Evolutionary conservation across 257 asterid genomes (phyloP).

Genomic region (Salvia rosmarinus): DNA sequence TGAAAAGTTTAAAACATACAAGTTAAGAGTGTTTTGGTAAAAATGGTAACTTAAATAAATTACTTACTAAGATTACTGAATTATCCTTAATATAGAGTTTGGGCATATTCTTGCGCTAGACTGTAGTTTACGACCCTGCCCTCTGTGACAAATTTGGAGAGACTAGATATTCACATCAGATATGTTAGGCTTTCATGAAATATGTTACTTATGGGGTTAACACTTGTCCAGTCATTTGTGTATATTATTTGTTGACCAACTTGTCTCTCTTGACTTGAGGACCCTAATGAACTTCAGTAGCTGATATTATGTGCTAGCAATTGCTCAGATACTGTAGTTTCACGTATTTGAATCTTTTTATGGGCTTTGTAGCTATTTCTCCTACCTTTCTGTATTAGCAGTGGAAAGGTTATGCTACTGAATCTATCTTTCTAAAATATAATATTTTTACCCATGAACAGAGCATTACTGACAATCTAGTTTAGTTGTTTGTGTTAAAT

Average conservation of each 20-base stretch:
- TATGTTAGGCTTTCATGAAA: constrained; percentile 1
- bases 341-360: neutral
- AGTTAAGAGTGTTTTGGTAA: neutral
- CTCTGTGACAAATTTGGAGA: neutral
- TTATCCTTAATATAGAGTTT: neutral
- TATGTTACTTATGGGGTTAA: neutral
- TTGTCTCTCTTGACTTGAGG: neutral
- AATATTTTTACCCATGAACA: neutral
- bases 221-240: neutral
- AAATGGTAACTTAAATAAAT: neutral
- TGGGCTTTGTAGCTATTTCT: neutral
- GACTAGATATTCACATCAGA: neutral
- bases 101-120: neutral
- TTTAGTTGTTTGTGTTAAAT: neutral
- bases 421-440: neutral
- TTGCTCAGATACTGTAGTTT: neutral
- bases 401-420: neutral
- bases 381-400: neutral
- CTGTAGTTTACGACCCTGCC: neutral
- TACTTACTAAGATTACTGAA: neutral
- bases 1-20: neutral
- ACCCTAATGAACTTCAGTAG: neutral
- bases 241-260: neutral
- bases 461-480: neutral
- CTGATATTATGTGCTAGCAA: neutral